A percentile compares a stretch with the other conserved stretches of the same genome.
phyloP scores from a whole-genome alignment of 768 basidiomycete genomes.

The Podaxis mareebaensis region DNA sequence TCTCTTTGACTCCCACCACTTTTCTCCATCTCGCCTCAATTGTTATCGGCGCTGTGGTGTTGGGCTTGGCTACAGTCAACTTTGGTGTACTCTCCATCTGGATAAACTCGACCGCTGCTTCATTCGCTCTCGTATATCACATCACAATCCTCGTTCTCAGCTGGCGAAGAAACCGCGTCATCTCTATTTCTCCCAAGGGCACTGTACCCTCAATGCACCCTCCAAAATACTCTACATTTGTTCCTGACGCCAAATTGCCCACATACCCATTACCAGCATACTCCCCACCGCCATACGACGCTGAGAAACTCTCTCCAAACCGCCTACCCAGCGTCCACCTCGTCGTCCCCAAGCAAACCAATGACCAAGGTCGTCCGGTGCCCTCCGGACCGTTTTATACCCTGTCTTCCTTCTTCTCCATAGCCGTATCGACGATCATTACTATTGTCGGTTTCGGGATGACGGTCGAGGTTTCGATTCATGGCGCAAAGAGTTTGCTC shows the following conservation, averaged over 20 bases:
- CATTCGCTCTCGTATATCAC: conserved; percentile 25
- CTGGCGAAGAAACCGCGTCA: conserved; percentile 7
- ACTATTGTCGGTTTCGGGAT: conserved; percentile 26
- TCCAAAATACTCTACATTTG: background rate
- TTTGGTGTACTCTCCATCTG: conserved; percentile 29
- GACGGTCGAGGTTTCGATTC: conserved; percentile 28
- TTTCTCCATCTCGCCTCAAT: conserved; percentile 9
- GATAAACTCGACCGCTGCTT: conserved; percentile 24
- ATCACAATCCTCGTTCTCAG: conserved; percentile 17
- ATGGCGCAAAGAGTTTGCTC: conserved; percentile 24
- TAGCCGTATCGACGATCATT: conserved; percentile 23
- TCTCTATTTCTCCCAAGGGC: background rate
- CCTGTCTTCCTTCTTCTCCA: conserved; percentile 18
- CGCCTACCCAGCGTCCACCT: background rate
- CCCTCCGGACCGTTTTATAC: conserved; percentile 19
- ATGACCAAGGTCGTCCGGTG: background rate
- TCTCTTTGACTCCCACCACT: background rate
- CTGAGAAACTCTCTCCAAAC: background rate
- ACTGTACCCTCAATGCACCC: background rate
- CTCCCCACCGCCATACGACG: background rate
- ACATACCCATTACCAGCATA: background rate
- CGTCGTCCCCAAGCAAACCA: background rate
- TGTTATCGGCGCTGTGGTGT: conserved; percentile 7
- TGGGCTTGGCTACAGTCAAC: conserved; percentile 25
- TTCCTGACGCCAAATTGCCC: conserved; percentile 3